Conservation (phyloP, 306 rosid genomes). For the Lithocarpus polystachyus region DNA sequence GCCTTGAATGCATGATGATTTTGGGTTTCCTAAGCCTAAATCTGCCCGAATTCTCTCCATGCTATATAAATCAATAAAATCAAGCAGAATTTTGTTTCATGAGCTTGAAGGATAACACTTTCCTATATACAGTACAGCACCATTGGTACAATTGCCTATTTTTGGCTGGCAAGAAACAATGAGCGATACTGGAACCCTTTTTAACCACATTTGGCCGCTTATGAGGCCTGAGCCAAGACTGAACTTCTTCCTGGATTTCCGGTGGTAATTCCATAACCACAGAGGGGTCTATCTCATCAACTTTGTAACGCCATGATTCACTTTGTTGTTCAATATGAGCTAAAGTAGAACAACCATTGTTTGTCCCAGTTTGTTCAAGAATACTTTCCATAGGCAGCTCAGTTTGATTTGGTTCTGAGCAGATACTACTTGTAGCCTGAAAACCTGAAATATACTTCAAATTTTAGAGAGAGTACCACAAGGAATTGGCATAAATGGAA, state of each 20-base stretch:
- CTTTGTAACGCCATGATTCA: conserved; percentile 64
- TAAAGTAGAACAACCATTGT: conserved; percentile 8
- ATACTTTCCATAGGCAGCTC: conserved; percentile 20
- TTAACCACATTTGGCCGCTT: conserved; percentile 57
- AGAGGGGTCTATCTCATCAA: conserved; percentile 76
- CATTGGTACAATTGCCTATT: conserved; percentile 25
- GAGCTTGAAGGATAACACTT: conserved; percentile 5
- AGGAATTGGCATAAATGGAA: background rate
- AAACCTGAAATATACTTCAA: conserved; percentile 26
- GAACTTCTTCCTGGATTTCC: conserved; percentile 74
- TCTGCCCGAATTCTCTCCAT: background rate
- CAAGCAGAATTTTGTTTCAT: background rate
- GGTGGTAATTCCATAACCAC: conserved; percentile 75
- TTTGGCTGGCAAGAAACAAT: conserved; percentile 64
- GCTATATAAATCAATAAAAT: background rate
- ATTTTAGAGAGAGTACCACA: background rate
- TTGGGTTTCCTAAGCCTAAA: background rate
- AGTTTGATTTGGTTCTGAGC: conserved; percentile 24
- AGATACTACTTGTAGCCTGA: conserved; percentile 14
- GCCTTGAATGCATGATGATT: background rate
- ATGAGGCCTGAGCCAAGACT: conserved; percentile 59
- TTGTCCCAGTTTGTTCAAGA: conserved; percentile 26
- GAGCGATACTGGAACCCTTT: conserved; percentile 63
- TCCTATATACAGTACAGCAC: background rate
- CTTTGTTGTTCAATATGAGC: conserved; percentile 33